A percentile compares a stretch with the other conserved stretches of the same genome.
These are phyloP conservation scores for Breynia disticha DNA, from an alignment of 441 rosid genomes.

Conservation along the genomic window DNA sequence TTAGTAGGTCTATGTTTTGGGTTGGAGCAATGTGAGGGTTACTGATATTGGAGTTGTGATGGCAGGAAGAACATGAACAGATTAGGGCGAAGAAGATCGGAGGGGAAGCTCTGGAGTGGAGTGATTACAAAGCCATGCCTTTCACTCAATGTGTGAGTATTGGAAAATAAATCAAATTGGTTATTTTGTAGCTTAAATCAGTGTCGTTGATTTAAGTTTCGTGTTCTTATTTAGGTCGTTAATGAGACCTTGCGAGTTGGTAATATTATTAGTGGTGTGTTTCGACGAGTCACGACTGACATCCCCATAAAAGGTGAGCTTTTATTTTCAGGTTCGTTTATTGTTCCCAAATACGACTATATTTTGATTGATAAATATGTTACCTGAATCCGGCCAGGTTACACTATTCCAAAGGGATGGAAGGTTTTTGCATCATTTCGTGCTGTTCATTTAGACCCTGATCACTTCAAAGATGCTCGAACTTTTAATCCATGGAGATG, in stretches of 20 bases:
- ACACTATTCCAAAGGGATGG: conserved; percentile 89
- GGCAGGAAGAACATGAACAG: conserved; percentile 82
- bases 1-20: no score
- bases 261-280: conserved; percentile 90
- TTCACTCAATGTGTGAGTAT: conserved; percentile 92
- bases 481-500: conserved; percentile 98
- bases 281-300: conserved; percentile 69
- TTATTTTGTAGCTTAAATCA: not conserved
- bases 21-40: no score
- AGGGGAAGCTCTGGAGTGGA: conserved; percentile 60
- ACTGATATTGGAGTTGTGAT: not conserved
- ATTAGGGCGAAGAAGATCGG: conserved; percentile 55
- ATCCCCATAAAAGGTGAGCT: conserved; percentile 57
- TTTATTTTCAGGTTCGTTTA: no score
- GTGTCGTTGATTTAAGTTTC: not conserved
- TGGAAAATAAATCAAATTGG: not conserved
- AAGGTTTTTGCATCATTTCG: conserved; percentile 81
- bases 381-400: conserved; percentile 30
- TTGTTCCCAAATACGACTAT: no score
- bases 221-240: conserved; percentile 44
- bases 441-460: conserved; percentile 77
- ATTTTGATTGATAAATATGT: no score
- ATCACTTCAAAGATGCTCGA: conserved; percentile 76
- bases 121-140: conserved; percentile 94
- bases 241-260: conserved; percentile 83